Evolutionary conservation across 2,329 filamentous ascomycete species (phyloP), one percentile per base, ranked within the genome.

Genomic region (Chaetomiaceae sp.): DNA sequence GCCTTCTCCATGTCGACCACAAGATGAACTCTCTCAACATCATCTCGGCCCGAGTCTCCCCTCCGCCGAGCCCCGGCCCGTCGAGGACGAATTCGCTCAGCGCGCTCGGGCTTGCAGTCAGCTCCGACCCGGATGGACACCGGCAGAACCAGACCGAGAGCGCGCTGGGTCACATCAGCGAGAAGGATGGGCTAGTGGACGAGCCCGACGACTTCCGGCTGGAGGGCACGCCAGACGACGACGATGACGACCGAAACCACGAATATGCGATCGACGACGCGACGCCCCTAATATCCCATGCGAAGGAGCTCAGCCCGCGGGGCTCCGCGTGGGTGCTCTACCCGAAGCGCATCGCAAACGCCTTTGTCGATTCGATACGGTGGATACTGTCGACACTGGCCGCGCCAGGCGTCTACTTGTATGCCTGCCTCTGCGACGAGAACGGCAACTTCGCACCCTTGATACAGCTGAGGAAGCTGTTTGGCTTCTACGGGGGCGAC

Each of bases 21-120:
- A 87, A 79, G 73, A 96, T 96, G 92, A 96, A 96, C 83, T 95
- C 91, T 64, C 78, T 96, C 76, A 95, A 93, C 74, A 89, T 96
- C 69, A 82, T 96, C 69, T 93, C 89, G 65, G 83, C 88, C 68
- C 85, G 87, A 73, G 87, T 91, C 68, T 83, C 82, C 62, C 79
- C 81, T 59, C 69, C 80, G 48, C 71, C 79, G 53, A 81, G 74
- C 60, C 75, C 79, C 30, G 66, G 68, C 39, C 75, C 79, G 49
- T 77, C 81, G 52, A 76, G 81, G 66, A 78, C 79, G 55, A 83
- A 82, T 66, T 84, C 81, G 23, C 71, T 82, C 62, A 73, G 73
- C 60, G 76, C 75, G 54, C 67, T 81, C 55, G 71, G 73, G 55
- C 64, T 78, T 42, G 70, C 72, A 44, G 67, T 75, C 56, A 65